Evolutionary conservation across 2,329 filamentous ascomycete genomes (phyloP).

Genomic region (Phialocephala subalpina): DNA sequence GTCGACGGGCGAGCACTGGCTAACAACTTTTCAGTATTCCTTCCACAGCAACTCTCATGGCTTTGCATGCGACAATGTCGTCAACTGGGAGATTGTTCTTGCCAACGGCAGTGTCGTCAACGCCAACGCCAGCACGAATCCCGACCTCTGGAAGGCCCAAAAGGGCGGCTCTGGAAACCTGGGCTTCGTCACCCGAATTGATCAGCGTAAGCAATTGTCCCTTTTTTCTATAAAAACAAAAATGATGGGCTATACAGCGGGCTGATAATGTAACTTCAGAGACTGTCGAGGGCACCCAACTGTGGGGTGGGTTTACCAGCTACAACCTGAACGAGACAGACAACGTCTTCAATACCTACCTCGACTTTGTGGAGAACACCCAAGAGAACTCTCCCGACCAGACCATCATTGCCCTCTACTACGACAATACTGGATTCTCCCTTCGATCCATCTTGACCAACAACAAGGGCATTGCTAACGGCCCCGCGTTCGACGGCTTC

Average conservation of each 20-base stretch:
- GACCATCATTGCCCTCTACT: slow-evolving; percentile 33
- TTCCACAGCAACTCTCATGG: slow-evolving; percentile 52
- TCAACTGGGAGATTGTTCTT: slow-evolving; percentile 60
- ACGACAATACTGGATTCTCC: slow-evolving; percentile 6
- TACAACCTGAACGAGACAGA: slow-evolving; percentile 28
- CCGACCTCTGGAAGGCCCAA: slow-evolving; percentile 60
- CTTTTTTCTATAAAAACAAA: slow-evolving; percentile 6
- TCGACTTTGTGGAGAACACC: slow-evolving; percentile 32
- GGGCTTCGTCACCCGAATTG: slow-evolving; percentile 57
- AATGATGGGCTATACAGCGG: slow-evolving; percentile 16
- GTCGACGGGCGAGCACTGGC: not conserved
- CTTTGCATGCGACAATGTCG: slow-evolving; percentile 57
- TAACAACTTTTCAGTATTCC: slow-evolving; percentile 44
- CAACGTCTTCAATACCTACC: slow-evolving; percentile 27
- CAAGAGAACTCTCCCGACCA: slow-evolving; percentile 34
- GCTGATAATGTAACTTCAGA: slow-evolving; percentile 16
- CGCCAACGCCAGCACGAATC: slow-evolving; percentile 43
- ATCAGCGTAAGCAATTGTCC: slow-evolving; percentile 20
- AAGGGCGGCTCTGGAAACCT: slow-evolving; percentile 66
- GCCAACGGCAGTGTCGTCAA: slow-evolving; percentile 57
- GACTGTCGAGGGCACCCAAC: slow-evolving; percentile 16
- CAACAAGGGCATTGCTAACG: slow-evolving; percentile 66
- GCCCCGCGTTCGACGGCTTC: slow-evolving; percentile 27
- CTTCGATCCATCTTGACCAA: slow-evolving; percentile 64
- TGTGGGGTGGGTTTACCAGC: slow-evolving; percentile 26